phyloP scores from a whole-genome alignment of 495 filamentous ascomycete genomes.

The Lophiostoma macrostomum region DNA sequence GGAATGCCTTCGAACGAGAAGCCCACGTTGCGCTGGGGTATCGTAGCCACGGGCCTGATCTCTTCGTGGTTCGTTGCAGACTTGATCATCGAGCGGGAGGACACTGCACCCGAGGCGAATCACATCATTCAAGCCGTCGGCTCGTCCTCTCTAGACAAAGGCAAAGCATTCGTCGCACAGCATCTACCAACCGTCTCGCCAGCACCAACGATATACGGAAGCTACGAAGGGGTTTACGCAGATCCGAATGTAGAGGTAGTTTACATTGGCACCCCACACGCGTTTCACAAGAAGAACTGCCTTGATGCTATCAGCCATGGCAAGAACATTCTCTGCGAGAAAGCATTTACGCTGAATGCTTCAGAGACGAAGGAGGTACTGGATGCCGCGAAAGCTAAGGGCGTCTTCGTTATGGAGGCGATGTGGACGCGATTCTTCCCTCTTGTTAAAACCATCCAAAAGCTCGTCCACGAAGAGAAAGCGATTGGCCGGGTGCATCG shows the following conservation, averaged over 20 bases:
- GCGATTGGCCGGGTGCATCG: slow-evolving; percentile 16
- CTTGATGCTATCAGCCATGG: slow-evolving; percentile 45
- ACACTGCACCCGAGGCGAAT: slow-evolving; percentile 35
- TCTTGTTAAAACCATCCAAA: slow-evolving; percentile 17
- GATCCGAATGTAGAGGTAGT: slow-evolving; percentile 20
- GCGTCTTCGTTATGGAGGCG: slow-evolving; percentile 46
- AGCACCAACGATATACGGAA: not conserved
- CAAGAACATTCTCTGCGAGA: slow-evolving; percentile 48
- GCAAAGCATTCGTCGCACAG: not conserved
- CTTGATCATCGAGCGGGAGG: not conserved
- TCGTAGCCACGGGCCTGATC: not conserved
- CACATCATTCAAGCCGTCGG: not conserved
- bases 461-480: slow-evolving; percentile 26
- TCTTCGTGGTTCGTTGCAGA: not conserved
- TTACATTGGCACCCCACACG: slow-evolving; percentile 47
- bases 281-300: slow-evolving; percentile 42
- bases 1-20: too few species aligned
- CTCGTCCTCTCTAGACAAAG: not conserved
- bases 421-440: slow-evolving; percentile 36
- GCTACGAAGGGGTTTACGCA: not conserved
- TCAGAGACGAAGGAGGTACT: slow-evolving; percentile 42
- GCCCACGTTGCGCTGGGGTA: too few species aligned
- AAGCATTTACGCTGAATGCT: slow-evolving; percentile 44
- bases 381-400: slow-evolving; percentile 42
- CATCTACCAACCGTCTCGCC: not conserved